Evolutionary conservation across 2,329 filamentous ascomycete genomes (phyloP).

Genomic region (Triangularia setosa): DNA sequence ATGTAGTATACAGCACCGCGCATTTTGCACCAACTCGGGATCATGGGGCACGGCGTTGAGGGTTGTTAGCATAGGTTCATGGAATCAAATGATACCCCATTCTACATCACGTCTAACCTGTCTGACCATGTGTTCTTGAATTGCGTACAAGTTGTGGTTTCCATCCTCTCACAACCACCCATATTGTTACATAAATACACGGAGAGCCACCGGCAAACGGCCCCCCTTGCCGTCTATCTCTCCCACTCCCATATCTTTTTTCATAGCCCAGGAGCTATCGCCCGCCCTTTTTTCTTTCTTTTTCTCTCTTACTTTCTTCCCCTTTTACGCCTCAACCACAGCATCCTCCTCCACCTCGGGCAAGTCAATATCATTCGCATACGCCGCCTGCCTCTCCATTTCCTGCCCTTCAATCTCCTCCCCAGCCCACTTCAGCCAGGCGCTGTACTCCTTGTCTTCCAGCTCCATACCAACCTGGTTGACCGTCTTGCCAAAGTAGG

Average conservation of each 20-base stretch:
- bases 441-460: constrained; percentile 75
- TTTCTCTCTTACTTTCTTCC: background rate
- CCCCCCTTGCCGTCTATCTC: background rate
- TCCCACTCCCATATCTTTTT: background rate
- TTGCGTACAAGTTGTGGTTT: background rate
- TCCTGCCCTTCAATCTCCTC: constrained; percentile 43
- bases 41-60: background rate
- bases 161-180: background rate
- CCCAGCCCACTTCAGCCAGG: constrained; percentile 78
- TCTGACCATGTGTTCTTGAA: background rate
- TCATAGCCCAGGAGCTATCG: background rate
- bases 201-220: background rate
- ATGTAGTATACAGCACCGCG: too few relatives aligned
- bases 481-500: constrained; percentile 77
- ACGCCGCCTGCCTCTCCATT: constrained; percentile 38
- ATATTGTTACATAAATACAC: background rate
- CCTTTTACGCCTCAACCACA: background rate
- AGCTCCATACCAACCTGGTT: constrained; percentile 76
- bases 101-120: background rate
- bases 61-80: background rate
- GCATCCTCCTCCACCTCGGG: constrained; percentile 21
- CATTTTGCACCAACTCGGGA: too few relatives aligned
- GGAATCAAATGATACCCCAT: background rate
- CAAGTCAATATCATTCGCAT: constrained; percentile 40
- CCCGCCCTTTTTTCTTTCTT: background rate